phyloP scores from a whole-genome alignment of 805 yeast genomes.

The Kodamaea lidongshanica region DNA sequence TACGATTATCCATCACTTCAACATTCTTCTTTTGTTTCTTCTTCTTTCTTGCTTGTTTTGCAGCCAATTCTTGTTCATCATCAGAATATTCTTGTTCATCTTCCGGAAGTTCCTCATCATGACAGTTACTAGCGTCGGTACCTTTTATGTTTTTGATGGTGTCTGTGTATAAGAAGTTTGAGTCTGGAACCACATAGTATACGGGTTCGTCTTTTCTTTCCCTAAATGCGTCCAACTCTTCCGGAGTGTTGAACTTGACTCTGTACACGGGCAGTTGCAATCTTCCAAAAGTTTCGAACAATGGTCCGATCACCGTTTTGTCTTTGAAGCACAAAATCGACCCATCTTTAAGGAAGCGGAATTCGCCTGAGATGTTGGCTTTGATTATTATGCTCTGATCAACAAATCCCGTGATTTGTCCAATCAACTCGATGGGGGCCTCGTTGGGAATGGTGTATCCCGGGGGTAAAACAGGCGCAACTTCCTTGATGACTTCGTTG shows the following conservation, averaged over 20 bases:
- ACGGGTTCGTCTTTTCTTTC: constrained; percentile 51
- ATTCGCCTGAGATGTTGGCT: constrained; percentile 77
- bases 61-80: constrained; percentile 79
- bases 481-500: constrained; percentile 68
- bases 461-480: constrained; percentile 60
- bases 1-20: constrained; percentile 8
- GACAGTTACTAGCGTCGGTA: constrained; percentile 89
- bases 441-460: constrained; percentile 52
- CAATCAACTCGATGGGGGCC: constrained; percentile 67
- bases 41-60: constrained; percentile 58
- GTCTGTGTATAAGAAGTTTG: constrained; percentile 74
- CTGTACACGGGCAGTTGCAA: constrained; percentile 76
- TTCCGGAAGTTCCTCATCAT: constrained; percentile 89
- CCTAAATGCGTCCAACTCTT: constrained; percentile 42
- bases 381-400: constrained; percentile 67
- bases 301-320: constrained; percentile 61
- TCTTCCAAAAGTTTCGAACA: constrained; percentile 87
- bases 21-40: constrained; percentile 44
- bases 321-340: constrained; percentile 76
- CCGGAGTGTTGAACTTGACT: constrained; percentile 54
- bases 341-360: constrained; percentile 71
- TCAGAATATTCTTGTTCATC: constrained; percentile 95
- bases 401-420: constrained; percentile 60
- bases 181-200: constrained; percentile 72
- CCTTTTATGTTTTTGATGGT: constrained; percentile 68